Base-by-base conservation (phyloP, 75 land plant species). In the Sequoiadendron giganteum region DNA sequence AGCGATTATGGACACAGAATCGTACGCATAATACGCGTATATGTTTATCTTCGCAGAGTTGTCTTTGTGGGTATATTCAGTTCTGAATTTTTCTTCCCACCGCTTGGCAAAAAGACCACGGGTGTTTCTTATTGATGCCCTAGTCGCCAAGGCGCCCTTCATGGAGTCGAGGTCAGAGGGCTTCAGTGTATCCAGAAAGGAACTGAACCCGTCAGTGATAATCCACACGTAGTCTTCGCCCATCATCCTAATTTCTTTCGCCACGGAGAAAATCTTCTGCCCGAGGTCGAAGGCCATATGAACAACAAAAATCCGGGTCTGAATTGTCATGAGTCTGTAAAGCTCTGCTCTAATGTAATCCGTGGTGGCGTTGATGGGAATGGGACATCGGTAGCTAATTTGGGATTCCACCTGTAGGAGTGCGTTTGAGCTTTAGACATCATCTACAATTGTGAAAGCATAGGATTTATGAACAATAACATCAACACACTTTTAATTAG, bases 181-280 rank as follows among this genome's bases (percentile, higher is more conserved):
- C 34, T 95, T 88, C 54, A 90, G 1, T 10, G 79, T 10, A 11
- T 78, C 85, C 39, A 93, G 16, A 3, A 54, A 0, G 56, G 89
- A 83, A 2, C 85, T 47, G 16, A 92, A 34, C 2, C 88, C 87
- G 42, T 91, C 91, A 0, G 95, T 90, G 1, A 91, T 54, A 25
- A 93, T 95, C 96, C 96, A 95, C 6, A 85, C 95, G 56, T 88
- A 95, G 3, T 88, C 96, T 13, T 72, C 52, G 32, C 30, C 70
- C 93, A 95, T 87, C 96, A 95, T 87, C 15, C 91, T 89, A 13
- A 90, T 49, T 14, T 86, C 85, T 10, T 87, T 86, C 0, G 96
- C 96, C 61, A 86, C 86, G 3, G 49, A 38, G 48, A 95, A 93
- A 18, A 95, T 47, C 1, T 43, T 79, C 19, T 84, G n/a, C 8